These are phyloP conservation scores for Cyanidium caldarium DNA, from an alignment of 23 red algal species.

Conservation along the genomic window DNA sequence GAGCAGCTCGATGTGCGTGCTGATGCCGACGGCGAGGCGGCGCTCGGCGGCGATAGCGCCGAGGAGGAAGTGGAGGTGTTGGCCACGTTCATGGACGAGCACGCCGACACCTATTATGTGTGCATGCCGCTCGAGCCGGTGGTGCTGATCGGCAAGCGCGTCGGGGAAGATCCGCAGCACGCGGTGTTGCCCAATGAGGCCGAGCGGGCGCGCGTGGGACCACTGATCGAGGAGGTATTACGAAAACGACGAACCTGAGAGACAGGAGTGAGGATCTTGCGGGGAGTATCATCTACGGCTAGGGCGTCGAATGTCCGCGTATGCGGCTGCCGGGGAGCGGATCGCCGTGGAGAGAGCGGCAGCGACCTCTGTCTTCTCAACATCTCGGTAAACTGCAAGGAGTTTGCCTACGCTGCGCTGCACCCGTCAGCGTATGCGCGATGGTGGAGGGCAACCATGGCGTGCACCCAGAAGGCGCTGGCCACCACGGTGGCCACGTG, in stretches of 20 bases:
- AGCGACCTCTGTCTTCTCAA: no score
- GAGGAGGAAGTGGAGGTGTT: not conserved
- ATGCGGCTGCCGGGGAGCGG: no score
- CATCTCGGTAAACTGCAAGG: no score
- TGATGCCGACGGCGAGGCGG: not conserved
- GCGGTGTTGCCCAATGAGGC: not conserved
- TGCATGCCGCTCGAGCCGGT: not conserved
- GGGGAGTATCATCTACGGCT: no score
- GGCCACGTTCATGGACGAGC: not conserved
- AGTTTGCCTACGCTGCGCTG: no score
- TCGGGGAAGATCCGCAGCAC: not conserved
- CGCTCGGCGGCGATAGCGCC: not conserved
- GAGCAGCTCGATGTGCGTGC: not conserved
- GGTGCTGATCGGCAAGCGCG: not conserved
- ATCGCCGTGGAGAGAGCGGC: no score
- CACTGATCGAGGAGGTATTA: conserved; percentile 1
- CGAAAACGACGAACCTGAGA: no score
- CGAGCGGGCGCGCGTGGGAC: not conserved
- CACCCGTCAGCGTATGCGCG: not conserved
- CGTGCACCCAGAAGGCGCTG: not conserved
- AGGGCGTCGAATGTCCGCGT: no score
- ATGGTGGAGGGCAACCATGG: conserved; percentile 7
- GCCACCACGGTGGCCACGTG: not conserved
- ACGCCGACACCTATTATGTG: not conserved
- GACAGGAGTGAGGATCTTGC: no score